Base-by-base conservation (phyloP, 2,329 filamentous ascomycete species). In the Aspergillus sp. region DNA sequence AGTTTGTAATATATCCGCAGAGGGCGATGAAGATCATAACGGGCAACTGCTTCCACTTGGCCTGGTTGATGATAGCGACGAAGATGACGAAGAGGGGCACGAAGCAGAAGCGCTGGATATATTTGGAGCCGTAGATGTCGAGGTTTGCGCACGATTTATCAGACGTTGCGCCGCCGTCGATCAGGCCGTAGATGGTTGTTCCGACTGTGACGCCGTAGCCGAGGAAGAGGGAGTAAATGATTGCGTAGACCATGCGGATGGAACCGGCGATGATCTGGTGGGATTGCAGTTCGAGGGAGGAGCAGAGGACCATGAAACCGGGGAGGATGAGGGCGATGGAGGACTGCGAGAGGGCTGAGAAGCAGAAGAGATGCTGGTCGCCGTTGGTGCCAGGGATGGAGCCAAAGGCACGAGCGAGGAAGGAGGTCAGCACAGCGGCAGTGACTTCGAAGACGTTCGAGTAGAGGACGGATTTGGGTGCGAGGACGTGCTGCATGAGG, bases 51-150 rank as follows among this genome's bases (percentile, higher is more conserved):
- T 85, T 88, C 84, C 85, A 91, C 73, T 92, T 92, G 56, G 89
- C 89, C 63, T 95, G 90, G 74, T 93, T 93, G 72, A 93, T 88
- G 65, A 93, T 81, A 60, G 89, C 88, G 50, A 93, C 82, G 69
- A 88, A 91, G 47, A 92, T 69, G 19, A 90, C 87, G 70, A 95
- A 96, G 5, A 83, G 75, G 0, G 89, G 84, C 0, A 93, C 91
- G 67, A 92, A 93, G 40, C 87, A 77, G 75, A 93, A 92, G 60
- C 82, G 83, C 62, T 81, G 84, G n/a, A 69, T 61, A 33, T 75
- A 75, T 37, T 70, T 68, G 5, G 80, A 76, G 11, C 33, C 33
- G n/a, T 45, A 54, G 12, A 76, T 74, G 49, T 88, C 80, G 1
- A 81, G 78, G 30, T 80, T 73, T 0, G 70, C 62, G 57, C 85